Evolutionary conservation across 1,284 basidiomycete species (phyloP).

Genomic region (Cryptococcus depauperatus): DNA sequence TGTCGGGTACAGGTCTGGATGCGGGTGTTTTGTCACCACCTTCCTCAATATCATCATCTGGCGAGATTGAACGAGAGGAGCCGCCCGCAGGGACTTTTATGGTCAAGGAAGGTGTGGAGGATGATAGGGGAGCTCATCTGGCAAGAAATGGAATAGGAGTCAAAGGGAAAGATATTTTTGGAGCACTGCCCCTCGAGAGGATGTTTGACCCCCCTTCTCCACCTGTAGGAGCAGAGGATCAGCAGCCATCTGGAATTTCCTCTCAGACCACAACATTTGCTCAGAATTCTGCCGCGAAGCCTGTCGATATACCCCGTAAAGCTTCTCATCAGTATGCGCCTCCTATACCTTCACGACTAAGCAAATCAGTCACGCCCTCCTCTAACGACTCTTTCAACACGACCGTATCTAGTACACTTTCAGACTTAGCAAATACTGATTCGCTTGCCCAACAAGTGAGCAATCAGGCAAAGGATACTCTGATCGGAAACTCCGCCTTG

Average conservation of each 20-base stretch:
- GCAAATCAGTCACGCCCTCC: slow-evolving; percentile 42
- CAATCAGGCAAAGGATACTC: slow-evolving; percentile 11
- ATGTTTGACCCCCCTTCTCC: slow-evolving; percentile 88
- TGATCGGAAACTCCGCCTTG: slow-evolving; percentile 10
- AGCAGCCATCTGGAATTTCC: slow-evolving; percentile 17
- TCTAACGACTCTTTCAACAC: slow-evolving; percentile 15
- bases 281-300: slow-evolving; percentile 15
- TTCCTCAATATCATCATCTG: slow-evolving; percentile 19
- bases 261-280: background rate
- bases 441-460: slow-evolving; percentile 1
- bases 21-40: slow-evolving; percentile 15
- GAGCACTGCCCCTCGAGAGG: slow-evolving; percentile 68
- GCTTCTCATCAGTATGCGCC: slow-evolving; percentile 41
- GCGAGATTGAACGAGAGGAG: slow-evolving; percentile 4
- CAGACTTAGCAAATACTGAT: slow-evolving; percentile 1
- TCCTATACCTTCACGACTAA: slow-evolving; percentile 36
- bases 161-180: slow-evolving; percentile 66
- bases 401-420: slow-evolving; percentile 6
- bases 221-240: slow-evolving; percentile 36
- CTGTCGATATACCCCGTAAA: slow-evolving; percentile 19
- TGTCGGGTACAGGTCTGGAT: slow-evolving; percentile 5
- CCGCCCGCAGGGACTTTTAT: slow-evolving; percentile 66
- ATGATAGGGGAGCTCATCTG: slow-evolving; percentile 46
- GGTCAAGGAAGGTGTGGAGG: slow-evolving; percentile 62
- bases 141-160: slow-evolving; percentile 30